Evolutionary conservation across 176 grass and related monocot genomes (phyloP), one percentile per base, ranked within the genome.

Genomic region (Aegilops speltoides): DNA sequence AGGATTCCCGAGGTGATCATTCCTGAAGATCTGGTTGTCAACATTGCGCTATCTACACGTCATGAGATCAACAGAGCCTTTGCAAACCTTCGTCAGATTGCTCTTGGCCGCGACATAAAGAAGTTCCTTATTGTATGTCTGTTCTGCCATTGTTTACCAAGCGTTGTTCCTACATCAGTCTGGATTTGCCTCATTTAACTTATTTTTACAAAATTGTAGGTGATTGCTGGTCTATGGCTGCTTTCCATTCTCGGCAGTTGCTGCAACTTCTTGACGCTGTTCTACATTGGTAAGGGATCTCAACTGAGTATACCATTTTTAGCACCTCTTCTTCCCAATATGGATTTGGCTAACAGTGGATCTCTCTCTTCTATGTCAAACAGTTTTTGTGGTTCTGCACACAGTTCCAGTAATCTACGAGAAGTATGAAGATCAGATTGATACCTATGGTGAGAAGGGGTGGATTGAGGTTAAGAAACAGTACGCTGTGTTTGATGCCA

Each of bases 191-290:
- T 73, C 22, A 79, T 77, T 60, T 63, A 15, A 26, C 12, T 8
- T 33, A 1, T 45, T 22, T 19, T 56, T 54, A 36, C 3, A 87
- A 88, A 70, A 60, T 33, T 71, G 3, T 89, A 99, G 97, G 90
- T 93, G 65, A 96, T 99, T 80, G 92, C 82, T 87, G 90, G 94
- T 36, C 78, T 99, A 84, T 99, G 94, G 94, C 52, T 99, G 29
- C 94, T 99, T 57, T 96, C 97, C 43, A 81, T 93, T 38, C 26
- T 99, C 7, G 97, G 97, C 26, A 93, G 84, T 40, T 94, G 61
- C 71, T 89, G 90, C 86, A 96, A 86, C 90, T 96, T 99, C 87
- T 91, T 99, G 97, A 94, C 97, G 54, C 86, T 99, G 85, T 37
- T 96, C 80, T 99, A 96, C 77, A 83, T 94, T 73, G 79, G 97